These are phyloP conservation scores for Exserohilum rostratum DNA, from an alignment of 2,329 filamentous ascomycete genomes.

Conservation along the genomic window DNA sequence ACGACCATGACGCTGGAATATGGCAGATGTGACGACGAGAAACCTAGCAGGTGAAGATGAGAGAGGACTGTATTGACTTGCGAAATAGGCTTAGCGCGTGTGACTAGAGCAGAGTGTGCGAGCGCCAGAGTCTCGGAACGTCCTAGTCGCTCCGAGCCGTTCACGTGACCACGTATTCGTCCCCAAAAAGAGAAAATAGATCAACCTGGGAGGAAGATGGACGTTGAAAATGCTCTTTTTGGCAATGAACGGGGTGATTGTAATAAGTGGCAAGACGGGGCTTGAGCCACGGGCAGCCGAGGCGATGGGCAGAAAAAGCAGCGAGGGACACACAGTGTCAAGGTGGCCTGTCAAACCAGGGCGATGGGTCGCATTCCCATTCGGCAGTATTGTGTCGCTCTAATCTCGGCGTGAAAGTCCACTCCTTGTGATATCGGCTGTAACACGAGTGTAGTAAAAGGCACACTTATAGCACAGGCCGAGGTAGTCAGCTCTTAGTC, in stretches of 20 bases:
- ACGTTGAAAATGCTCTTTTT: neutral
- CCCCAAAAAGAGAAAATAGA: neutral
- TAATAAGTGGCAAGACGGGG: conserved; percentile 6
- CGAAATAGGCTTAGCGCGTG: too few species aligned
- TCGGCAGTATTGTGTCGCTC: conserved; percentile 13
- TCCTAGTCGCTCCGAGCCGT: neutral
- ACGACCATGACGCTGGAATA: neutral
- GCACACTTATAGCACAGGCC: conserved; percentile 1
- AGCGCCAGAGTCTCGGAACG: neutral
- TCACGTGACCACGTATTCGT: neutral
- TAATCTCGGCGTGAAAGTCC: conserved; percentile 7
- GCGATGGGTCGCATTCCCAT: conserved; percentile 23
- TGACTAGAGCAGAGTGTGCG: neutral
- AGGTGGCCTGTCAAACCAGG: conserved; percentile 20
- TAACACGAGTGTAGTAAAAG: conserved; percentile 3
- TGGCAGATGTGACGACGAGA: neutral
- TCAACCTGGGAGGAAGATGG: neutral
- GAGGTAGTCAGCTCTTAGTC: conserved; percentile 1
- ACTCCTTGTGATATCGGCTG: conserved; percentile 3
- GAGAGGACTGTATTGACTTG: neutral
- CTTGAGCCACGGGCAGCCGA: conserved; percentile 3
- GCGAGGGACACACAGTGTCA: neutral
- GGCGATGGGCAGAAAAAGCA: conserved; percentile 10
- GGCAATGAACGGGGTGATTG: neutral
- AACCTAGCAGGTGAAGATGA: neutral